These are phyloP conservation scores for Aspergillus sp. DNA, from an alignment of 2,329 filamentous ascomycete genomes.

Conservation along the genomic window DNA sequence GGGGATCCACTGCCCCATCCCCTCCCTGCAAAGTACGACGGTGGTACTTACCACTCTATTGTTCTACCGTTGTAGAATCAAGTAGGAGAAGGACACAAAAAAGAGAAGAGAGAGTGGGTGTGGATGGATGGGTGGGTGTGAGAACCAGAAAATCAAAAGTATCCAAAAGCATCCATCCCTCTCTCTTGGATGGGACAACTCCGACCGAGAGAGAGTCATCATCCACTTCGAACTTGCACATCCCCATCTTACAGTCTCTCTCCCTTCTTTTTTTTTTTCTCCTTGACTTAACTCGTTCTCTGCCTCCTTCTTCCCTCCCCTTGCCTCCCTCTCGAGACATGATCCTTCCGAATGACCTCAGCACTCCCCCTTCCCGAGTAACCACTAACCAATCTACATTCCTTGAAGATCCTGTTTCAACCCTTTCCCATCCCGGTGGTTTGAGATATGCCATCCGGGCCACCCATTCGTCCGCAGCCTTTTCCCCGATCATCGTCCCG, in stretches of 20 bases:
- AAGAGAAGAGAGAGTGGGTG: too few relatives aligned
- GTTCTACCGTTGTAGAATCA: not conserved
- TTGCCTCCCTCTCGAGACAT: not conserved
- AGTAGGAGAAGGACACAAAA: too few relatives aligned
- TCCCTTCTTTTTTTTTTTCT: not conserved
- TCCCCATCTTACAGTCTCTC: not conserved
- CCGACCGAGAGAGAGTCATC: not conserved
- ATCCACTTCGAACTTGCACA: not conserved
- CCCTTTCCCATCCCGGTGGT: not conserved
- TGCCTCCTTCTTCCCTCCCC: not conserved
- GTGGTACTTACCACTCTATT: not conserved
- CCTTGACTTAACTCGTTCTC: too few relatives aligned
- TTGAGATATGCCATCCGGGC: not conserved
- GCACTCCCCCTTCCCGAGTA: too few relatives aligned
- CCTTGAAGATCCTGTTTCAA: conserved; percentile 2
- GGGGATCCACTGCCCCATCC: too few relatives aligned
- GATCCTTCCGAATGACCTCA: not conserved
- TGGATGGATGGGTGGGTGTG: too few relatives aligned
- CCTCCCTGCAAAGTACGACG: not conserved
- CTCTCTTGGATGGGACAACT: not conserved
- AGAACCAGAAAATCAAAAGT: too few relatives aligned
- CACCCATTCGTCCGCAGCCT: not conserved
- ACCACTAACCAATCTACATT: not conserved
- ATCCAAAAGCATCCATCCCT: too few relatives aligned
- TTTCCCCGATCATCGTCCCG: not conserved